Evolutionary conservation across 2,329 filamentous ascomycete genomes (phyloP), one percentile per base, ranked within the genome.

Genomic region (Stylonectria norvegica): DNA sequence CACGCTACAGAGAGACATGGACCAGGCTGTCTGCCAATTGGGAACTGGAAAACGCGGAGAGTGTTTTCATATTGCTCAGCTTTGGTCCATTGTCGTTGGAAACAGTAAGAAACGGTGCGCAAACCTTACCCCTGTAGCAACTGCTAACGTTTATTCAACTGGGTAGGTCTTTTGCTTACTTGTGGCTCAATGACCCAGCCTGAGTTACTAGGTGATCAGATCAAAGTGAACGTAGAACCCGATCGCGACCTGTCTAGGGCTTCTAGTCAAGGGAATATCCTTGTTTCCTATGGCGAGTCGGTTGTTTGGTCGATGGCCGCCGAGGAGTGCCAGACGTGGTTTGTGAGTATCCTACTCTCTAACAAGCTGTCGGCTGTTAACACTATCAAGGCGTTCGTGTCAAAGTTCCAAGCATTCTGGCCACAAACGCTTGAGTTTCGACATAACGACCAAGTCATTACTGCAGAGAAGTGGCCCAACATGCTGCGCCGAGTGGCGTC

Each of bases 61-160:
- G 14, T 75, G 70, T 37, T 74, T 72, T 39, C 71, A 75, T 40
- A 66, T 75, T 31, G 58, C 66, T 1, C 72, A 75, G 47, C 40
- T 73, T 8, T 75, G 72, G 72, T 69, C 65, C 43, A 47, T 75
- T 5, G 55, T 72, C 5, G 43, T 75, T 2, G 66, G 67, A 28
- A 66, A 71, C 31, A 63, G 70, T 72, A 53, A 50, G 65, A 42
- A 2, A 12, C 8, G 4, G 4, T 5, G 8, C 10, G 5, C 10
- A 10, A 14, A 16, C 34, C 5, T 8, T 14, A 6, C 16, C 16
- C 6, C 23, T 7, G 5, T 12, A 12, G n/a, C n/a, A n/a, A n/a
- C 10, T 15, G 32, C 40, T 44, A 22, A 44, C 11, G 9, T 30
- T 19, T 40, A 39, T 12, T 19, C 12, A 20, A 19, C 23, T 23